Conservation (phyloP, 441 rosid species). For the Macaranga tanarius region DNA sequence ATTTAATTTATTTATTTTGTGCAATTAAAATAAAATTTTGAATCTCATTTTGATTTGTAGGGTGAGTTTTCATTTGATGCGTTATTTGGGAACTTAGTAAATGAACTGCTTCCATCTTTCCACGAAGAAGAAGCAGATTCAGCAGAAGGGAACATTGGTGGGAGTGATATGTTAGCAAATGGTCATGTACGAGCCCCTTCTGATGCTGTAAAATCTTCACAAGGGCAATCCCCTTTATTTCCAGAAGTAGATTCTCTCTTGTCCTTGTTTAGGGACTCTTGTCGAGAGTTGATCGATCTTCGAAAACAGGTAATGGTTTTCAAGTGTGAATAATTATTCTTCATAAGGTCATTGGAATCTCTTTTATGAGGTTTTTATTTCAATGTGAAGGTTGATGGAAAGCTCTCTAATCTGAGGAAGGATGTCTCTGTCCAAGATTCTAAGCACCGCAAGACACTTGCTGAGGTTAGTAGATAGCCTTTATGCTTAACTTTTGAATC, state of each 20-base stretch:
- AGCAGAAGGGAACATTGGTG: conserved; percentile 51
- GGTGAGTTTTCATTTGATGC: conserved; percentile 99
- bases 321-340: conserved; percentile 8
- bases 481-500: background rate
- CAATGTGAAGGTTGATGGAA: conserved; percentile 79
- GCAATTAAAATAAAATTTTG: background rate
- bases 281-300: conserved; percentile 86
- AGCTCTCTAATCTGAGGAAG: conserved; percentile 79
- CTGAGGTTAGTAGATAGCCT: conserved; percentile 56
- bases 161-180: conserved; percentile 61
- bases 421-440: conserved; percentile 93
- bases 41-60: conserved; percentile 36
- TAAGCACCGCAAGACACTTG: conserved; percentile 88
- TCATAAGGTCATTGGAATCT: background rate
- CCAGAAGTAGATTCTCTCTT: conserved; percentile 93
- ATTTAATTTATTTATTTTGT: background rate
- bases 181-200: conserved; percentile 62
- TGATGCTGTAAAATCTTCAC: conserved; percentile 56
- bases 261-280: conserved; percentile 85
- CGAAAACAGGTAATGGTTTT: conserved; percentile 62
- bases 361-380: conserved; percentile 19
- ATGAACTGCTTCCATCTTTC: conserved; percentile 80
- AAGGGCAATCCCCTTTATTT: conserved; percentile 67
- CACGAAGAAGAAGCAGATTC: conserved; percentile 81
- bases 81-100: conserved; percentile 86